Evolutionary conservation across 1,139 yeast species (phyloP).

Genomic region (Ogataea hybrid): DNA sequence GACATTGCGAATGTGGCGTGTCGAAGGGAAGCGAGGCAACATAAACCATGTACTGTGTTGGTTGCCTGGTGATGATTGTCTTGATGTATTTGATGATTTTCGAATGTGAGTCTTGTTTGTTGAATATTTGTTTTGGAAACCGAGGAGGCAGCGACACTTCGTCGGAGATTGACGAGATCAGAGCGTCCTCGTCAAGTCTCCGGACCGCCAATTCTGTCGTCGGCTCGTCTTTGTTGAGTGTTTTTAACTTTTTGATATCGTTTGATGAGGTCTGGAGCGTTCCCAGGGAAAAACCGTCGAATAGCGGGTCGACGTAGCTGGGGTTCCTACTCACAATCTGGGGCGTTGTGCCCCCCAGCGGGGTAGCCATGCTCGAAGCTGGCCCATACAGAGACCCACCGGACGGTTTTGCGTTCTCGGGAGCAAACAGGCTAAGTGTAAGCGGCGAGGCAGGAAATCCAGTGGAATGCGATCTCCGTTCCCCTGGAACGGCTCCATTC

Average conservation of each 20-base stretch:
- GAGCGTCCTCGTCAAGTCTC: slow-evolving; percentile 6
- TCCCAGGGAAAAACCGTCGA: slow-evolving; percentile 19
- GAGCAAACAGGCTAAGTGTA: slow-evolving; percentile 17
- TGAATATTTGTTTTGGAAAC: slow-evolving; percentile 1
- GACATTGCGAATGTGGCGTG: slow-evolving; percentile 25
- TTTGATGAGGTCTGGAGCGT: neutral
- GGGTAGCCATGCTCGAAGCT: slow-evolving; percentile 1
- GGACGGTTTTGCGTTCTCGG: slow-evolving; percentile 2
- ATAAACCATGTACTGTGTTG: slow-evolving; percentile 25
- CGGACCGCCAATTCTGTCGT: slow-evolving; percentile 9
- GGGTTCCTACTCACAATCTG: slow-evolving; percentile 6
- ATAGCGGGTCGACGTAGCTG: slow-evolving; percentile 17
- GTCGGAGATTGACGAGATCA: neutral
- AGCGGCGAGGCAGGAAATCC: slow-evolving; percentile 20
- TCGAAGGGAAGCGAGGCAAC: slow-evolving; percentile 30
- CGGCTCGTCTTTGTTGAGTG: slow-evolving; percentile 1
- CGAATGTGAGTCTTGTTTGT: slow-evolving; percentile 12
- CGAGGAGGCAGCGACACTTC: slow-evolving; percentile 4
- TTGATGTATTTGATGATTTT: slow-evolving; percentile 27
- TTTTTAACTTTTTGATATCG: neutral
- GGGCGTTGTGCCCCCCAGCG: slow-evolving; percentile 14
- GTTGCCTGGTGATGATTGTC: slow-evolving; percentile 30
- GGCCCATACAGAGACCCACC: slow-evolving; percentile 1
- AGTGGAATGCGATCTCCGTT: slow-evolving; percentile 18
- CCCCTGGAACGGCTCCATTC: slow-evolving; percentile 2